Base-by-base conservation (phyloP, 139 green algal genomes). In the Micromonas pusilla region DNA sequence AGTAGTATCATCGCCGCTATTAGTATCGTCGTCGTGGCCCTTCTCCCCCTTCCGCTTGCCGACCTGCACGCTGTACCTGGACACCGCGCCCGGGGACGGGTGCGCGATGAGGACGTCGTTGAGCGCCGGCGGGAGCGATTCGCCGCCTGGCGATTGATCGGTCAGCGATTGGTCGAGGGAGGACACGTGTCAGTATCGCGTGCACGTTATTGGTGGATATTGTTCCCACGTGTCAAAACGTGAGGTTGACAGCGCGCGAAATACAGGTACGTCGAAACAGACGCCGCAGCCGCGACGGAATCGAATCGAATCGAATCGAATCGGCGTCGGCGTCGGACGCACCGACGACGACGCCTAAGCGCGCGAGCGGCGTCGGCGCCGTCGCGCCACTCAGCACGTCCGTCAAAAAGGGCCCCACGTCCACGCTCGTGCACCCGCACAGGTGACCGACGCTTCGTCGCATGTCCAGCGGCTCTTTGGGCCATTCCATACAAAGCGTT, bases 21-120 rank as follows among this genome's bases (percentile, higher is more conserved):
- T n/a, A n/a, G n/a, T n/a, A n/a, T n/a, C n/a, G n/a, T 57, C 45
- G 45, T 57, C 16, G 9, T 57, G 45, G 45, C 9, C 9, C 45
- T 57, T 57, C 45, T 57, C 45, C 45, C 9, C 9, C 9, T 57
- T 16, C 9, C 9, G 16, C 45, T 57, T 57, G 45, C 26, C 26
- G 1, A 77, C 2, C 26, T 66, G 25, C 19, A 77, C 26, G 36
- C 36, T 66, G 52, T 77, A 77, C 16, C 71, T 65, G n/a, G 52
- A 67, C 52, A 77, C 37, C 52, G 71, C 71, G n/a, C 26, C 71
- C n/a, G 71, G 71, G 33, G 52, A 67, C 25, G 37, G 37, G 38
- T 77, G 71, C n/a, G 36, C 37, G 31, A 77, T 65, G 37, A 77
- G 39, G 13, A 77, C 71, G 38, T 77, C 71, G 38, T 77, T 77